A percentile compares a stretch with the other conserved stretches of the same genome.
These are phyloP conservation scores for Novymonas esmeraldas DNA, from an alignment of 208 protist genomes.

Conservation along the genomic window DNA sequence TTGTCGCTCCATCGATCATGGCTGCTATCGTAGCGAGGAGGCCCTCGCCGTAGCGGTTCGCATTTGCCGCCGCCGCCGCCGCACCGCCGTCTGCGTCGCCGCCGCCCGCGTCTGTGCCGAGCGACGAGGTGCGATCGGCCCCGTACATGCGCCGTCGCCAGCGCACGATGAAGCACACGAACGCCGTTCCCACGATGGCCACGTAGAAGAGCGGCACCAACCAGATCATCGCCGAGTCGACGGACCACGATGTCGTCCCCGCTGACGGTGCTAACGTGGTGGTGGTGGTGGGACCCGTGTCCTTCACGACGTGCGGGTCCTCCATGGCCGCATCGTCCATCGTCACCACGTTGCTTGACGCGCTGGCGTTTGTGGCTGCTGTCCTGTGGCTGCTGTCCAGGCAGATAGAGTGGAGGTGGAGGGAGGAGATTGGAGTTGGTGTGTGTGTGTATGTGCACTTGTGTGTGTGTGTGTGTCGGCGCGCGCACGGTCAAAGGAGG, in stretches of 20 bases:
- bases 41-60: slow-evolving; percentile 3
- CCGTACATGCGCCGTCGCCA: slow-evolving; percentile 23
- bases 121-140: no score
- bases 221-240: slow-evolving; percentile 21
- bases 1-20: slow-evolving; percentile 28
- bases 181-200: slow-evolving; percentile 6
- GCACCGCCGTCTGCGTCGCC: no score
- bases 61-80: no score
- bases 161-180: slow-evolving; percentile 21
- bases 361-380: no score
- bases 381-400: no score
- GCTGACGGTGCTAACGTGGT: background rate
- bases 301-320: no score
- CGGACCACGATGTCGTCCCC: slow-evolving; percentile 2
- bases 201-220: slow-evolving; percentile 24
- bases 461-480: background rate
- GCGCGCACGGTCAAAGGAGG: background rate
- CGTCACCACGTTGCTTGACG: no score
- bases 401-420: no score
- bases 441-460: background rate
- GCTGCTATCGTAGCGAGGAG: slow-evolving; percentile 21
- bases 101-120: no score
- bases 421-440: background rate
- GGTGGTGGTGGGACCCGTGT: background rate
- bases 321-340: no score